Base-by-base conservation (phyloP, 257 asterid genomes). In the Asclepias syriaca region DNA sequence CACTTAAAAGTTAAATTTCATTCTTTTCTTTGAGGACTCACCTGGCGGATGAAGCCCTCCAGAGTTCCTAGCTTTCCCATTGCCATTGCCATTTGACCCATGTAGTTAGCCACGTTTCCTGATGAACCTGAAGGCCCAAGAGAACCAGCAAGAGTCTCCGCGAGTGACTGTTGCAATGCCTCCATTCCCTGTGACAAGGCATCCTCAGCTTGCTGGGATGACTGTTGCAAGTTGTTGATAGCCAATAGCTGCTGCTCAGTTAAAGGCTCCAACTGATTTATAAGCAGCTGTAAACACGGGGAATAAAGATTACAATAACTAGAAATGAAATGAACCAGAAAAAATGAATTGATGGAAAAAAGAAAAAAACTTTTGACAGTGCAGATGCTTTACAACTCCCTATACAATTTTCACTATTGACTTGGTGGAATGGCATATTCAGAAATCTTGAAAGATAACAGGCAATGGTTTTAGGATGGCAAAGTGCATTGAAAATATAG, bases 81-180 rank as follows among this genome's bases (percentile, higher is more conserved):
- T 15, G 97, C 97, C 97, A 90, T 90, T 8, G 97, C 97, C 98
- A 92, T 92, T 86, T 92, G 98, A 50, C 98, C 98, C 97, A 92
- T 92, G 81, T 92, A 92, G 81, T 92, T 90, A 68, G 96, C 97
- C 59, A 90, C 98, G 56, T 92, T 88, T 66, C 97, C 96, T 2
- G 97, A 84, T 50, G 96, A 88, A 70, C 89, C 81, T 6, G 97
- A 81, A 24, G 95, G 96, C 51, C 86, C 96, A 32, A 90, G 89
- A 69, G 98, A 92, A 74, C 96, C 96, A 2, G 98, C 98, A 67
- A 92, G 81, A 8, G 96, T 88, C 83, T 90, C 98, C 8, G 96
- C 96, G 77, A 92, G 81, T 8, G 98, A 90, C 81, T 89, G 97
- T 77, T 93, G 98, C 87, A 93, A 74, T 65, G 98, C 97, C 76